Conservation (phyloP, 2,329 filamentous ascomycete species). For the Lachnellula hyalina region DNA sequence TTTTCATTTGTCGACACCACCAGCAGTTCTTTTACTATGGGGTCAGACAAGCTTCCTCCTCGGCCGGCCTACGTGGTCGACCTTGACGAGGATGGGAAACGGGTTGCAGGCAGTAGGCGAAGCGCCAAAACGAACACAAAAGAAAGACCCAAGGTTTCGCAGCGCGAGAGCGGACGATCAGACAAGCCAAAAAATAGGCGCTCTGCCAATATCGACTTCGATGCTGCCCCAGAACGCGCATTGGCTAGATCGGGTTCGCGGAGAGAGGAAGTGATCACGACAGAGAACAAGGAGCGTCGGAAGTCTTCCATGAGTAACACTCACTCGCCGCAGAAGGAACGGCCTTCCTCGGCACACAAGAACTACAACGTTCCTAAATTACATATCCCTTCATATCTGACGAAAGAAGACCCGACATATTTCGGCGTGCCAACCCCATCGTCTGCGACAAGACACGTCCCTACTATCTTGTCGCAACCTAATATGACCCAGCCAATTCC, state of each 20-base stretch:
- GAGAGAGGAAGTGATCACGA: slow-evolving; percentile 12
- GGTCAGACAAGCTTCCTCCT: slow-evolving; percentile 13
- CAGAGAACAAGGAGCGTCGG: slow-evolving; percentile 22
- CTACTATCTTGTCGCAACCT: slow-evolving; percentile 15
- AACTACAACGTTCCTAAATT: slow-evolving; percentile 11
- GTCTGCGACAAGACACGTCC: neutral
- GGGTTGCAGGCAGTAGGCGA: slow-evolving; percentile 19
- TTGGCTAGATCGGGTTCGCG: neutral
- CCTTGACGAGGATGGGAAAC: slow-evolving; percentile 21
- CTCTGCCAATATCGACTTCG: slow-evolving; percentile 1
- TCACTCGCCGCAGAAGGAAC: slow-evolving; percentile 20
- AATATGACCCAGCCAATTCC: slow-evolving; percentile 14
- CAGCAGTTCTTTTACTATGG: slow-evolving; percentile 8
- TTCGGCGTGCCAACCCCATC: slow-evolving; percentile 18
- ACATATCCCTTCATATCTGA: neutral
- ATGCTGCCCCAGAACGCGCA: slow-evolving; percentile 7
- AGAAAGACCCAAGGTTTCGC: slow-evolving; percentile 17
- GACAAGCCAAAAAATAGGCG: slow-evolving; percentile 9
- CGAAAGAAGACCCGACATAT: slow-evolving; percentile 21
- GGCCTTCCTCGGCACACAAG: slow-evolving; percentile 20
- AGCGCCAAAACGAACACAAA: slow-evolving; percentile 18
- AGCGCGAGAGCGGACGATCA: slow-evolving; percentile 3
- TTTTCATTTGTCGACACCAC: neutral
- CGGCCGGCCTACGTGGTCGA: slow-evolving; percentile 26
- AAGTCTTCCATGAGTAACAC: slow-evolving; percentile 19